phyloP scores from a whole-genome alignment of 208 protist species.

The Wallacemonas sp. region DNA sequence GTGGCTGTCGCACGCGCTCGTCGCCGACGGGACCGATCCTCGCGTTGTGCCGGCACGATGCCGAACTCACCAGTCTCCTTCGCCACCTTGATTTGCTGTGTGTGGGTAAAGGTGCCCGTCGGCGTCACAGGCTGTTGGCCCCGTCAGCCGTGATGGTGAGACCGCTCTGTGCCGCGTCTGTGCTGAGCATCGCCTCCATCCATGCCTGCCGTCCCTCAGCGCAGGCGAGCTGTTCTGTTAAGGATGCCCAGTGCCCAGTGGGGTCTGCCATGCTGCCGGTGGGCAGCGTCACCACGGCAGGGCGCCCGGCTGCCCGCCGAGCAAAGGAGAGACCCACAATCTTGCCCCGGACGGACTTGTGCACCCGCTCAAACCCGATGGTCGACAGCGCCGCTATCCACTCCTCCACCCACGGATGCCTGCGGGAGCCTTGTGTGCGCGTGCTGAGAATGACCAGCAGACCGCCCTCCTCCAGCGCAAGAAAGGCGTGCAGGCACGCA shows the following conservation, averaged over 20 bases:
- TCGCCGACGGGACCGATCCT: too few relatives aligned
- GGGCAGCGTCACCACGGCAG: not conserved
- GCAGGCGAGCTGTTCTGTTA: not conserved
- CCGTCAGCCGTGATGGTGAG: conserved; percentile 62
- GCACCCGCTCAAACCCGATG: conserved; percentile 73
- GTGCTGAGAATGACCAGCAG: conserved; percentile 84
- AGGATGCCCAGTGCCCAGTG: conserved; percentile 2
- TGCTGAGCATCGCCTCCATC: conserved; percentile 40
- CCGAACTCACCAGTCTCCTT: too few relatives aligned
- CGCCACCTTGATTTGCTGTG: too few relatives aligned
- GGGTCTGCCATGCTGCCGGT: not conserved
- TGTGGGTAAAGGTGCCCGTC: not conserved
- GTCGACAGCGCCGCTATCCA: conserved; percentile 56
- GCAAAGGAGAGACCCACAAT: conserved; percentile 76
- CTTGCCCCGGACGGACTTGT: conserved; percentile 57
- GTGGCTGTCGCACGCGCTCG: too few relatives aligned
- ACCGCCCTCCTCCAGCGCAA: conserved; percentile 66
- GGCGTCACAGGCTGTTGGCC: not conserved
- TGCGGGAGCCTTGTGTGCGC: conserved; percentile 72
- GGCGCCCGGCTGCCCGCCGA: conserved; percentile 9
- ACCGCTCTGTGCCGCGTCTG: conserved; percentile 25
- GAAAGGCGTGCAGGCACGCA: conserved; percentile 74
- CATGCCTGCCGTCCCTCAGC: conserved; percentile 27
- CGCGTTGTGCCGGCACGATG: too few relatives aligned
- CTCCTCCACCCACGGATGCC: conserved; percentile 54